Base-by-base conservation (phyloP, 441 rosid genomes). In the Eruca vesicaria region DNA sequence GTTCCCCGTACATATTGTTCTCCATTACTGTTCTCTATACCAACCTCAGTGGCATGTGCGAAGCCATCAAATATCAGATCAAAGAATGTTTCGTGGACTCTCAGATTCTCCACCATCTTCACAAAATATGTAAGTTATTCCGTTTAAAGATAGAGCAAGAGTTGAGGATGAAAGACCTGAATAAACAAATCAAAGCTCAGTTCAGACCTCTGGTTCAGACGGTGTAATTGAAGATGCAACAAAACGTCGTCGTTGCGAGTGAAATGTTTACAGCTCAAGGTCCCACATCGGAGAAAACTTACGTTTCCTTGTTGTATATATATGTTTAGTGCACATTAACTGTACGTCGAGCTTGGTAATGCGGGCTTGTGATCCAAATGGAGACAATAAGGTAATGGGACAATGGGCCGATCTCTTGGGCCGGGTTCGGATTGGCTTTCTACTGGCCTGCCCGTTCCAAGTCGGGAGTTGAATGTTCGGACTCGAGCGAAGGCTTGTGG, bases 381-480 rank as follows among this genome's bases (percentile, higher is more conserved):
- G 71, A 16, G 71, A 32, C 45, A 0, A 11, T 2, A 31, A 19
- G 29, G 31, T 12, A 60, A 31, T 50, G 57, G 69, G 8, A 64
- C 35, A 0, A 21, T 8, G 55, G 33, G 19, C 10, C 20, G 33
- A 41, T 41, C 5, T 64, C 14, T 23, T 50, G 9, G 55, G 68
- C 19, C 38, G 38, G 21, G 19, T 8, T 58, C 12, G 63, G 7
- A 0, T 1, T 0, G 65, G 52, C 55, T 10, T 0, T 5, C 0
- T 6, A 10, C 55, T 57, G 32, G 74, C 9, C 9, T 14, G 81
- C 69, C 76, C 68, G 5, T 33, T 73, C 63, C 76, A 81, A 73
- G 73, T 18, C 3, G 21, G 15, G 79, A 78, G 75, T 45, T 66
- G 75, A 32, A 26, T 5, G 10, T 11, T 36, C 53, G 35, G 65